Evolutionary conservation across 2,329 filamentous ascomycete genomes (phyloP), one percentile per base, ranked within the genome.

Genomic region (Zymoseptoria passerinii): DNA sequence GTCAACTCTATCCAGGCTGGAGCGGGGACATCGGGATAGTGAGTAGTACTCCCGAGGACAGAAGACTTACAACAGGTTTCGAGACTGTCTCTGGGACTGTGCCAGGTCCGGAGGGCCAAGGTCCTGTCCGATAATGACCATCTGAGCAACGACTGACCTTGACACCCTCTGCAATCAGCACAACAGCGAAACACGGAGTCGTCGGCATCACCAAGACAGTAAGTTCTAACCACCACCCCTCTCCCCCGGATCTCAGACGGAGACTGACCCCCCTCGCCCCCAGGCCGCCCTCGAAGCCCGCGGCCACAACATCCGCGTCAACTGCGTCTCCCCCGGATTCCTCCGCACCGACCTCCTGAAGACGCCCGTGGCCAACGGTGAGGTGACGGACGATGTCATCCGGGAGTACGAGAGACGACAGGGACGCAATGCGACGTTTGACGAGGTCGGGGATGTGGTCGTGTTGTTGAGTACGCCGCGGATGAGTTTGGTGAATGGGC

Each of bases 191-290:
- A 62, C 75, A 77, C 62, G 75, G 71, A 2, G 58, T 77, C 1
- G 61, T 76, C 18, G 75, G 73, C 2, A 63, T 77, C 52, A 77
- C 75, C 18, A 75, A 75, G 54, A 58, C 66, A n/a, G 63, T 61
- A 16, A 55, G 57, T 52, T 19, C n/a, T 2, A 23, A 2, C 2
- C 35, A 16, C 35, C 35, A 10, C 8, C 28, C 28, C 28, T 8
- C 28, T 29, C 10, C 28, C 3, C 28, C 28, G 28, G 10, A 8
- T 8, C 28, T 10, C 8, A 8, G 10, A 19, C 10, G 9, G 19
- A 18, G 28, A 2, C n/a, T 29, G 3, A 29, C 23, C 8, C 28
- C 27, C 50, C n/a, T 49, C 16, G 4, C 16, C 16, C 18, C 1
- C 13, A 60, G 54, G 61, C 64, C 6, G 68, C 69, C 1, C 66